phyloP scores from a whole-genome alignment of 352 stramenopile genomes.

The Bremia lactucae region DNA sequence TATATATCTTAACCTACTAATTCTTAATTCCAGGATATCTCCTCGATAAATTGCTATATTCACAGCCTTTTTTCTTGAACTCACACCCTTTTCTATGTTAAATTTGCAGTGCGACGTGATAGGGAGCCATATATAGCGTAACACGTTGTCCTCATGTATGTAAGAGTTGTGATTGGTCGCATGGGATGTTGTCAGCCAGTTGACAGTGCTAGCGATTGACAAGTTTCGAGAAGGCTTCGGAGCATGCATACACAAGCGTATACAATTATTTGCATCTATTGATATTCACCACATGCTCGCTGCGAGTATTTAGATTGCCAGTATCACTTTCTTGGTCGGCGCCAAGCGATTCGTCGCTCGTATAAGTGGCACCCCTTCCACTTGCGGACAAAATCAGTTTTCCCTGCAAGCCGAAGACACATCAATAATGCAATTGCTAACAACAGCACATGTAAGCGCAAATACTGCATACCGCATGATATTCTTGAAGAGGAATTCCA shows the following conservation, averaged over 20 bases:
- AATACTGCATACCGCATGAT: conserved; percentile 18
- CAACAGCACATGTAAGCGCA: neutral
- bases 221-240: too few species aligned
- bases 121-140: too few species aligned
- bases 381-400: conserved; percentile 5
- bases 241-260: conserved; percentile 5
- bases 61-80: too few species aligned
- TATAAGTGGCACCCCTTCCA: conserved; percentile 17
- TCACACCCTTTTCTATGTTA: too few species aligned
- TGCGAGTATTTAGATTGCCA: conserved; percentile 7
- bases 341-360: conserved; percentile 12
- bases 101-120: too few species aligned
- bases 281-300: conserved; percentile 23
- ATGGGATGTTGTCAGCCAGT: too few species aligned
- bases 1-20: too few species aligned
- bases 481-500: conserved; percentile 40
- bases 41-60: too few species aligned
- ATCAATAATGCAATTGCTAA: neutral
- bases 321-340: conserved; percentile 9
- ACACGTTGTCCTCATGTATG: too few species aligned
- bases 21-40: too few species aligned
- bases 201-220: too few species aligned
- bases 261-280: conserved; percentile 16
- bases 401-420: conserved; percentile 3
- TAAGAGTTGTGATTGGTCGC: too few species aligned